Evolutionary conservation across 1,284 basidiomycete genomes (phyloP), one percentile per base, ranked within the genome.

Genomic region (Trichosporon asahii): DNA sequence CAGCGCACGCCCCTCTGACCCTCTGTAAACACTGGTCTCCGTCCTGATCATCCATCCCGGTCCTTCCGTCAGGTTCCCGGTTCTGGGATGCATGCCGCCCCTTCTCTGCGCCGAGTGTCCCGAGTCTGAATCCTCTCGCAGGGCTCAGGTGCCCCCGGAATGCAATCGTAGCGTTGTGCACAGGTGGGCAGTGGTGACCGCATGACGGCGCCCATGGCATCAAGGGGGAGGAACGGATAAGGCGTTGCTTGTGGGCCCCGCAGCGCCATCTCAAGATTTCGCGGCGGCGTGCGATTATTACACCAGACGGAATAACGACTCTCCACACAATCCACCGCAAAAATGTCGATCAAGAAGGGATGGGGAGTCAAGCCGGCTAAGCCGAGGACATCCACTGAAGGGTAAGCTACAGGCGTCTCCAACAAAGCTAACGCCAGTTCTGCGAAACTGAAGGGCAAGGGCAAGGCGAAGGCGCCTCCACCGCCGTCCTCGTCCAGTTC

Each of bases 401-500:
- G 6, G 57, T 61, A 14, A 61, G 57, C 27, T 31, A 9, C 0
- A 5, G 18, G 11, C 18, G 27, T 31, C 8, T 29, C 4, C 35
- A 14, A 14, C 33, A 3, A n/a, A n/a, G 29, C 57, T 61, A 31
- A 61, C 29, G 15, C 11, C 57, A 61, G 57, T n/a, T 8, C 57
- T 9, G 15, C 57, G 2, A 61, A 61, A 31, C 9, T 6, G 14
- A 61, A 61, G 57, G 29, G 15, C 29, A 66, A 60, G 31, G 31
- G n/a, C 37, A 66, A 66, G 60, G 44, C 65, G 2, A 69, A 66
- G 57, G 31, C 65, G 2, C 40, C 55, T 1, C n/a, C 37, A 11
- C 29, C 57, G 6, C 23, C 27, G 27, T 60, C 65, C 1, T 23
- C 37, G 2, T 21, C 57, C n/a, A 25, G 31, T 8, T 53, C 61